Percentiles rank a stretch among this genome's conserved stretches.
Evolutionary conservation across 768 basidiomycete genomes (phyloP).

Genomic region (Xanthoconium stramineum): DNA sequence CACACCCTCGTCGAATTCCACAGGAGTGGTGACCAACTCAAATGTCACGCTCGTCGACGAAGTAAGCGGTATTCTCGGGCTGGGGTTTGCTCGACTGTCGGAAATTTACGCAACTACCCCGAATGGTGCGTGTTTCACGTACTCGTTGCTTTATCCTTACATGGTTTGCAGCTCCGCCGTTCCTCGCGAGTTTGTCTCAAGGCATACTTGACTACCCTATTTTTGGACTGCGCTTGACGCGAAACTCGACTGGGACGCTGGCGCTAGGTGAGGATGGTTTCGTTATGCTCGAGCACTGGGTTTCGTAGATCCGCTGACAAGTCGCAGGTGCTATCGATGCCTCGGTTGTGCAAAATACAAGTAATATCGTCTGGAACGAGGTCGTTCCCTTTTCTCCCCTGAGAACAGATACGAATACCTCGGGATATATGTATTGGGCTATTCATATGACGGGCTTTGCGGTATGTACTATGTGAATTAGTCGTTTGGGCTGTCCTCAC

Average conservation of each 20-base stretch:
- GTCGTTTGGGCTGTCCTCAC: slow-evolving; percentile 1
- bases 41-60: slow-evolving; percentile 62
- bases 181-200: slow-evolving; percentile 60
- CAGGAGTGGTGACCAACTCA: slow-evolving; percentile 59
- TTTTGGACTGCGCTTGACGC: slow-evolving; percentile 67
- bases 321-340: slow-evolving; percentile 71
- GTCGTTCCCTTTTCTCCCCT: slow-evolving; percentile 74
- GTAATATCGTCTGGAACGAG: slow-evolving; percentile 66
- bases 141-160: background rate
- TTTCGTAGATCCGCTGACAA: background rate
- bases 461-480: slow-evolving; percentile 33
- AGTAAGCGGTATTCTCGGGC: slow-evolving; percentile 68
- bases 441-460: slow-evolving; percentile 55
- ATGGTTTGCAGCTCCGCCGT: slow-evolving; percentile 53
- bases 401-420: slow-evolving; percentile 49
- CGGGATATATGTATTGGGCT: slow-evolving; percentile 77
- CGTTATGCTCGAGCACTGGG: background rate
- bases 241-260: slow-evolving; percentile 58
- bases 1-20: background rate
- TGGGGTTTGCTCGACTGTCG: slow-evolving; percentile 75
- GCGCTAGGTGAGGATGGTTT: slow-evolving; percentile 48
- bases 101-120: slow-evolving; percentile 44
- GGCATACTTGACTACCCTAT: slow-evolving; percentile 71
- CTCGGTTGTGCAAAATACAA: slow-evolving; percentile 59
- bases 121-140: slow-evolving; percentile 43